Conservation (phyloP, 164 flowering plant genomes). For the Annona cherimola region DNA sequence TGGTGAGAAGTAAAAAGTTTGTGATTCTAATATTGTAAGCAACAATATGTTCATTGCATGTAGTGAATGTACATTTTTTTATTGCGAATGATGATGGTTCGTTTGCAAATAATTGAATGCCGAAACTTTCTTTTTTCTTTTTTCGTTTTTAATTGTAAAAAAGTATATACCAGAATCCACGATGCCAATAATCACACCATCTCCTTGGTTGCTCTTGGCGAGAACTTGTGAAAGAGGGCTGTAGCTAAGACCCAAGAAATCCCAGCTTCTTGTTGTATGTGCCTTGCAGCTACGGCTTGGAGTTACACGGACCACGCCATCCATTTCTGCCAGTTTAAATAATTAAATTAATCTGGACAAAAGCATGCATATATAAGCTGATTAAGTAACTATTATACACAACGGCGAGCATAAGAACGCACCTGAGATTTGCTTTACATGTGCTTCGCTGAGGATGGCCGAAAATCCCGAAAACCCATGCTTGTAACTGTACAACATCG, state of each 20-base stretch:
- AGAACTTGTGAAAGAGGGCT: conserved; percentile 6
- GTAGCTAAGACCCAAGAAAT: conserved; percentile 33
- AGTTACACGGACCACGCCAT: conserved; percentile 37
- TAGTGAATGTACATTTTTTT: no score
- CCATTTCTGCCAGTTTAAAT: conserved; percentile 21
- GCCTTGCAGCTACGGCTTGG: conserved; percentile 25
- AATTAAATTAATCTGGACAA: not conserved
- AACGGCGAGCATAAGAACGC: not conserved
- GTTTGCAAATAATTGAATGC: no score
- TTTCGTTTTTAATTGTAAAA: no score
- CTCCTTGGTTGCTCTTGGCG: conserved; percentile 21
- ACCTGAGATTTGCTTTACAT: conserved; percentile 38
- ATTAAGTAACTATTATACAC: not conserved
- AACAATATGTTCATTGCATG: no score
- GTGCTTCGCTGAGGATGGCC: conserved; percentile 35
- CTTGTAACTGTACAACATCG: conserved; percentile 41
- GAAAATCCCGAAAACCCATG: conserved; percentile 63
- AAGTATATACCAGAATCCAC: conserved; percentile 26
- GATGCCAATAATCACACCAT: conserved; percentile 32
- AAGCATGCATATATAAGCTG: not conserved
- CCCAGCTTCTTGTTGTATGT: conserved; percentile 57
- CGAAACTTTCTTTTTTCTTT: no score
- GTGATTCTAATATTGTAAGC: no score
- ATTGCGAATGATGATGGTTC: no score
- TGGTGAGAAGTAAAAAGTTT: no score